Percentiles rank a stretch among this genome's conserved stretches.
These are phyloP conservation scores for Scheffersomyces amazonensis DNA, from an alignment of 805 yeast genomes.

Conservation along the genomic window DNA sequence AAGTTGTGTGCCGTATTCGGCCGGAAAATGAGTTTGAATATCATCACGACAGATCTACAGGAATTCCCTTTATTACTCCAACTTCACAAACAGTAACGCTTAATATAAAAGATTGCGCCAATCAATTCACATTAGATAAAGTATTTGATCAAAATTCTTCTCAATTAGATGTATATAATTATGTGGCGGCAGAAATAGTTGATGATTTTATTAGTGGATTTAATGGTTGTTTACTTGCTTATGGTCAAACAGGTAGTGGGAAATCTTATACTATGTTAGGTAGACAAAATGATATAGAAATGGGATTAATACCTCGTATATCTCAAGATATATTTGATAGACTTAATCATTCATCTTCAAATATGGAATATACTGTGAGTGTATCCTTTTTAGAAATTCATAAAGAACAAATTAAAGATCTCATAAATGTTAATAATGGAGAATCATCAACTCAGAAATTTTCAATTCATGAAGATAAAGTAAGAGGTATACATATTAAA, in stretches of 20 bases:
- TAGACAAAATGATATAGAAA: slow-evolving; percentile 16
- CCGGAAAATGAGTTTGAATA: slow-evolving; percentile 46
- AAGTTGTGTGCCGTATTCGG: slow-evolving; percentile 71
- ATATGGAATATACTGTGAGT: slow-evolving; percentile 62
- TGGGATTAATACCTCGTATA: slow-evolving; percentile 73
- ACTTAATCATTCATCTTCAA: slow-evolving; percentile 42
- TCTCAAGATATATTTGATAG: slow-evolving; percentile 60
- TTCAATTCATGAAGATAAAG: slow-evolving; percentile 61
- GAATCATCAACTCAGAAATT: slow-evolving; percentile 25
- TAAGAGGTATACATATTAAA: slow-evolving; percentile 65
- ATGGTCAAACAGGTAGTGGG: slow-evolving; percentile 80
- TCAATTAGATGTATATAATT: slow-evolving; percentile 60
- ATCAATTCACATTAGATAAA: slow-evolving; percentile 58
- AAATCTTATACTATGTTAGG: slow-evolving; percentile 81
- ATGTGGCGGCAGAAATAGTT: slow-evolving; percentile 59
- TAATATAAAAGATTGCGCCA: slow-evolving; percentile 23
- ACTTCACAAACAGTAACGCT: slow-evolving; percentile 24
- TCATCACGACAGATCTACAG: slow-evolving; percentile 13
- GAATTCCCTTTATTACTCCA: slow-evolving; percentile 10
- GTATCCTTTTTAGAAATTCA: slow-evolving; percentile 80
- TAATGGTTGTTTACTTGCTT: slow-evolving; percentile 73
- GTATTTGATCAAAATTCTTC: slow-evolving; percentile 51
- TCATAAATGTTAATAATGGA: slow-evolving; percentile 39
- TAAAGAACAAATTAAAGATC: slow-evolving; percentile 72
- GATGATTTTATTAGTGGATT: slow-evolving; percentile 72